Base-by-base conservation (phyloP, 2,329 filamentous ascomycete genomes). In the Aureobasidium vineae region DNA sequence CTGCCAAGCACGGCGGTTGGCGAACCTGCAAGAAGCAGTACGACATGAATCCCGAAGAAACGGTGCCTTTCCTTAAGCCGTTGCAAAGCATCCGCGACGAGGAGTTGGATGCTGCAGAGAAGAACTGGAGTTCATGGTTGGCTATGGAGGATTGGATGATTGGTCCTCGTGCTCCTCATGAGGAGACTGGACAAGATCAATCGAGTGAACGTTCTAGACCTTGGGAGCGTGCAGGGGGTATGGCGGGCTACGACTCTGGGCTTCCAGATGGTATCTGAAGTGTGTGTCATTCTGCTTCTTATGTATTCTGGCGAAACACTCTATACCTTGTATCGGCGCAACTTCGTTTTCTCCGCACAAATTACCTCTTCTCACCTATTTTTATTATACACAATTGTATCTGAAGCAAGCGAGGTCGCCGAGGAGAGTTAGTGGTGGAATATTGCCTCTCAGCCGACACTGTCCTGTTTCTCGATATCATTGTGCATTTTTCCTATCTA, bases 121-220 rank as follows among this genome's bases (percentile, higher is more conserved):
- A 85, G 69, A 88, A 84, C 68, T 99, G 95, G 95, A 96, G 92
- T 75, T 89, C 94, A 73, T 98, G 94, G 94, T 80, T 97, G 38
- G 91, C 91, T 15, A 96, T 97, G 91, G 92, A 97, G 77, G 94
- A 97, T 77, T 98, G 94, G 94, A 96, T 97, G 92, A 81, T 97
- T n/a, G 93, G 93, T 2, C 90, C 91, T 1, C 36, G 61, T 23
- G 61, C 61, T 2, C 61, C 61, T 36, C 13, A 52, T 19, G 50
- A 54, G n/a, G 45, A 56, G 1, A 21, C 28, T 19, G 23, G 5
- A 28, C 36, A 54, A 11, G 61, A 65, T 19, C 49, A 65, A n/a
- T 54, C 60, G 8, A 26, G 11, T 16, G 33, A 63, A 23, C 31
- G 60, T 13, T 52, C 47, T 2, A 53, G 60, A 26, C 38, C 47